Percentiles rank a stretch among this genome's conserved stretches.
Conservation (phyloP, 169 alveolate species). For the Theileria equi region DNA sequence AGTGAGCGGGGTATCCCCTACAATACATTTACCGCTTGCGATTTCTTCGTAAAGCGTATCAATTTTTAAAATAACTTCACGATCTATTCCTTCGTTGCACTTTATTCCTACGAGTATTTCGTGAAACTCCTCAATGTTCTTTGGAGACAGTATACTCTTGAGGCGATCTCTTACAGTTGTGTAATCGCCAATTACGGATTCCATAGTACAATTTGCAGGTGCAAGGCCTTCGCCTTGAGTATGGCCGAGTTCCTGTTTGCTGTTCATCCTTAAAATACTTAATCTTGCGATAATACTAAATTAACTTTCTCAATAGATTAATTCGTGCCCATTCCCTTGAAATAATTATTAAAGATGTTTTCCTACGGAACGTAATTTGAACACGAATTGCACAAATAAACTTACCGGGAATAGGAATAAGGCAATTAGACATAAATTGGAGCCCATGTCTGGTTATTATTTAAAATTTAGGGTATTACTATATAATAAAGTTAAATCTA, state of each 20-base stretch:
- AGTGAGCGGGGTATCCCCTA: slow-evolving; percentile 15
- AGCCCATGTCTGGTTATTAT: too few relatives aligned
- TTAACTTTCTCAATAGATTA: too few relatives aligned
- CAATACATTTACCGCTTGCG: background rate
- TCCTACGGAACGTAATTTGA: too few relatives aligned
- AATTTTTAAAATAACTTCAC: slow-evolving; percentile 11
- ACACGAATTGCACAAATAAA: too few relatives aligned
- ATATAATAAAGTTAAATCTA: too few relatives aligned
- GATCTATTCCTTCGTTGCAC: slow-evolving; percentile 1
- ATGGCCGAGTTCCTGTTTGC: too few relatives aligned
- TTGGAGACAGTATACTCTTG: slow-evolving; percentile 20
- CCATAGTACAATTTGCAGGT: slow-evolving; percentile 8
- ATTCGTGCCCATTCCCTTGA: too few relatives aligned
- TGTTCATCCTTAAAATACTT: background rate
- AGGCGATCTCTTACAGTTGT: slow-evolving; percentile 14
- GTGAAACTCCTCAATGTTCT: slow-evolving; percentile 21
- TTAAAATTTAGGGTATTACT: too few relatives aligned
- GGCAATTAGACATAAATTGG: too few relatives aligned
- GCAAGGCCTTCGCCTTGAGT: too few relatives aligned
- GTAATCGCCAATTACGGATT: slow-evolving; percentile 16
- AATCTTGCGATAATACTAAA: background rate
- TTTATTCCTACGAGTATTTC: slow-evolving; percentile 10
- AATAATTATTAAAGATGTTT: too few relatives aligned
- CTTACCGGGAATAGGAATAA: too few relatives aligned
- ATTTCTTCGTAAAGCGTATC: slow-evolving; percentile 19